These are phyloP conservation scores for Candida anglica DNA, from an alignment of 805 yeast genomes.

Conservation along the genomic window DNA sequence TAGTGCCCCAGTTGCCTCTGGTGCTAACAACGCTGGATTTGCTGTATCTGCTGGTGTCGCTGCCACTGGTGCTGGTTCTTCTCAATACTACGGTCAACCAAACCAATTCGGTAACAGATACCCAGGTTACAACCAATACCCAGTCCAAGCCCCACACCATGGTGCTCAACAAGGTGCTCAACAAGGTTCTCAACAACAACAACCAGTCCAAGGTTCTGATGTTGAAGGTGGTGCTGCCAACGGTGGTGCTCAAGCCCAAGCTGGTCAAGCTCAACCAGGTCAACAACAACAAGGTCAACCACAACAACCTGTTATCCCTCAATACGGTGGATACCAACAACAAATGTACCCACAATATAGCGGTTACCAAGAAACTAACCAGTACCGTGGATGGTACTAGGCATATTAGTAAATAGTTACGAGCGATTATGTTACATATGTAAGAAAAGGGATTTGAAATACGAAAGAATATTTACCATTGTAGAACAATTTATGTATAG, in stretches of 20 bases:
- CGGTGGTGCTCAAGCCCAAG: slow-evolving; percentile 16
- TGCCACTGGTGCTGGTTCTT: slow-evolving; percentile 12
- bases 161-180: slow-evolving; percentile 11
- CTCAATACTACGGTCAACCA: slow-evolving; percentile 26
- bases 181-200: slow-evolving; percentile 17
- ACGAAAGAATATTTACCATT: too few species aligned
- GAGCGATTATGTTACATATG: too few species aligned
- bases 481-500: too few species aligned
- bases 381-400: slow-evolving; percentile 44
- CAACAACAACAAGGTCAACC: slow-evolving; percentile 26
- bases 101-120: slow-evolving; percentile 26
- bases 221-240: slow-evolving; percentile 8
- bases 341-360: slow-evolving; percentile 39
- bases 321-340: slow-evolving; percentile 44
- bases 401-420: too few species aligned
- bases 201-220: slow-evolving; percentile 4
- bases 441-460: too few species aligned
- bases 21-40: slow-evolving; percentile 5
- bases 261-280: slow-evolving; percentile 13
- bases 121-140: slow-evolving; percentile 27
- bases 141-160: slow-evolving; percentile 15
- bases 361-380: slow-evolving; percentile 39
- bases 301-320: slow-evolving; percentile 38
- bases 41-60: slow-evolving; percentile 5
- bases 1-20: slow-evolving; percentile 7